phyloP scores from a whole-genome alignment of 139 green algal species.

The Yamagishiella unicocca region DNA sequence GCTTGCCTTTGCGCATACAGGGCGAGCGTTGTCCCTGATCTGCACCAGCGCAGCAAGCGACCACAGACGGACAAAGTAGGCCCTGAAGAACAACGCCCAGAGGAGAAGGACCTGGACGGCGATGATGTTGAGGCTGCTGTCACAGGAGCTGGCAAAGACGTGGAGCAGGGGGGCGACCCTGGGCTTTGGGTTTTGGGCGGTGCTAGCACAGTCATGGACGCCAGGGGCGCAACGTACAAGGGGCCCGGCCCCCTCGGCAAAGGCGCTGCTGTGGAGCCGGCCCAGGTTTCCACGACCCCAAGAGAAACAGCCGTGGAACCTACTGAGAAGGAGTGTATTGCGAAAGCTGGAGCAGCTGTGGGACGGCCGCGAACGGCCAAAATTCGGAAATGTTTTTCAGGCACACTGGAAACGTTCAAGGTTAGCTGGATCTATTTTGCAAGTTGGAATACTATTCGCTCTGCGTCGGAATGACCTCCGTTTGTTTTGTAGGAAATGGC shows the following conservation, averaged over 20 bases:
- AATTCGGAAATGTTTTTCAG: background rate
- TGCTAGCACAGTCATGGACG: background rate
- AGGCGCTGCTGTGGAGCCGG: background rate
- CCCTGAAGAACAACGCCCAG: background rate
- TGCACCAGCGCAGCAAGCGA: conserved; percentile 6
- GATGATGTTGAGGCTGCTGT: background rate
- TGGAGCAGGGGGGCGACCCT: background rate
- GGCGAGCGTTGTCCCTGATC: conserved; percentile 11
- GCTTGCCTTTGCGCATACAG: background rate
- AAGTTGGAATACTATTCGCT: background rate
- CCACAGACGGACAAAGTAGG: background rate
- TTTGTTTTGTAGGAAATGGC: background rate
- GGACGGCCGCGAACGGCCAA: background rate
- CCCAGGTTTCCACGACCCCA: background rate
- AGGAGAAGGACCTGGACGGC: background rate
- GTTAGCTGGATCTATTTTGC: background rate
- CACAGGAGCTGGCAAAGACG: background rate
- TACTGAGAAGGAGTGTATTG: background rate
- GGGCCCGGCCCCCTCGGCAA: background rate
- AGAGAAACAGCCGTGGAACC: background rate
- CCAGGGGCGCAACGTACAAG: background rate
- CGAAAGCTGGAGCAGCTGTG: background rate
- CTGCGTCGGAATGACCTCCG: background rate
- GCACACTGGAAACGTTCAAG: background rate
- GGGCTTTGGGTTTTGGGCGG: conserved; percentile 20